Evolutionary conservation across 2,329 filamentous ascomycete species (phyloP).

Genomic region (Calcarisporium arbuscula): DNA sequence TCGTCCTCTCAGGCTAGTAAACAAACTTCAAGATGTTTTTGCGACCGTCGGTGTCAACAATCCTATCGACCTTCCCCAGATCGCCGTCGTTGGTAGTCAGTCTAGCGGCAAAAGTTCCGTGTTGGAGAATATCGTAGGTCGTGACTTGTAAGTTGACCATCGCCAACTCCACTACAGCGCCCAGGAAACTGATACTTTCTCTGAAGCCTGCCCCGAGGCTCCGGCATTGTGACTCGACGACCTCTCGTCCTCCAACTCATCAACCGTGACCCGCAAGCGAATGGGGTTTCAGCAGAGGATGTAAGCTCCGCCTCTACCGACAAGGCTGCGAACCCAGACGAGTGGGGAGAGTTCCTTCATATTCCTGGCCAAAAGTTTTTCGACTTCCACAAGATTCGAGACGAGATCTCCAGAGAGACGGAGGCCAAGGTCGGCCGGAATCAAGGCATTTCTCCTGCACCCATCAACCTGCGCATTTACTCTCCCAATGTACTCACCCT

Average conservation of each 20-base stretch:
- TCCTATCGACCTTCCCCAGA: constrained; percentile 97
- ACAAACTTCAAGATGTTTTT: constrained; percentile 99
- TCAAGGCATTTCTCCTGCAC: constrained; percentile 89
- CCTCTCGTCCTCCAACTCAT: constrained; percentile 96
- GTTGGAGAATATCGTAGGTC: constrained; percentile 94
- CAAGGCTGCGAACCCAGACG: constrained; percentile 83
- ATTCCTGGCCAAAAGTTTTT: constrained; percentile 95
- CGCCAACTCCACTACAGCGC: constrained; percentile 1
- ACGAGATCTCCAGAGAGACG: constrained; percentile 95
- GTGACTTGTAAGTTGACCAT: constrained; percentile 93
- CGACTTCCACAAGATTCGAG: constrained; percentile 97
- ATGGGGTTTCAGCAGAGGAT: constrained; percentile 65
- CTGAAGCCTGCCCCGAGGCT: constrained; percentile 83
- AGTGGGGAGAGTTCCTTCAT: constrained; percentile 99
- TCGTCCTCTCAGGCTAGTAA: constrained; percentile 62
- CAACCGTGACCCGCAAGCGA: constrained; percentile 72
- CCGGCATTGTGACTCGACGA: constrained; percentile 92
- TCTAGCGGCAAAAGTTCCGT: constrained; percentile 99
- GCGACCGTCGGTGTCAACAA: constrained; percentile 98
- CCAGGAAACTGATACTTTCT: constrained; percentile 10
- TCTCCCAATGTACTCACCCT: constrained; percentile 96
- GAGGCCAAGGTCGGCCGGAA: constrained; percentile 95
- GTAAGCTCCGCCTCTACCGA: constrained; percentile 64
- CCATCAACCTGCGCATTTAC: constrained; percentile 97
- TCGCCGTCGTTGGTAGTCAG: constrained; percentile 95